Conservation (phyloP, 345 rosid genomes). For the Ailanthus altissimus region DNA sequence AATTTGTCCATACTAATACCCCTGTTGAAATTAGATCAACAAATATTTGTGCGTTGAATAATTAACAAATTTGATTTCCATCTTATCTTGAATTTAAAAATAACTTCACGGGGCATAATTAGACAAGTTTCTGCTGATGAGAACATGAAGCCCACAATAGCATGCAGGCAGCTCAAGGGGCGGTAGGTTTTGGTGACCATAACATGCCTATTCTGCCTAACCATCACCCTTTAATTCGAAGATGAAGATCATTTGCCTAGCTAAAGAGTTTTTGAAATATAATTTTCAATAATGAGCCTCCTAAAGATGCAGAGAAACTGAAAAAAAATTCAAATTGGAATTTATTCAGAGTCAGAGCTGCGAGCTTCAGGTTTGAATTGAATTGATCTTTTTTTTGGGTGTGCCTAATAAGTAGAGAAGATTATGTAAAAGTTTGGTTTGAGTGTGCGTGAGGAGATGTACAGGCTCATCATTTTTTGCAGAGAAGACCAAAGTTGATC, state of each 20-base stretch:
- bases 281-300: not conserved
- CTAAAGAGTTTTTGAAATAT: not conserved
- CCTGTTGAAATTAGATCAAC: not conserved
- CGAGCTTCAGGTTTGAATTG: constrained; percentile 18
- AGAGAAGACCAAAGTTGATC: not conserved
- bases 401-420: not conserved
- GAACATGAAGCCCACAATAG: constrained; percentile 42
- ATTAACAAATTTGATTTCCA: not conserved
- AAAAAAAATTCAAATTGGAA: not conserved
- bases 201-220: constrained; percentile 25
- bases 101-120: not conserved
- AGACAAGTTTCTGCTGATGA: not conserved
- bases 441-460: not conserved
- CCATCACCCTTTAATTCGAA: not conserved
- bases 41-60: not conserved
- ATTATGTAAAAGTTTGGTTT: not conserved
- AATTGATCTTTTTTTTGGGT: not conserved
- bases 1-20: constrained; percentile 20
- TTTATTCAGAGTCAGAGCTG: constrained; percentile 14
- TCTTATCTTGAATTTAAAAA: not conserved
- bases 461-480: not conserved
- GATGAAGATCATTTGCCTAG: not conserved
- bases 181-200: constrained; percentile 28
- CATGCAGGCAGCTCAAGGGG: not conserved
- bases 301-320: no score